Conservation (phyloP, 2,329 filamentous ascomycete genomes). For the Neopestalotiopsis sp. region DNA sequence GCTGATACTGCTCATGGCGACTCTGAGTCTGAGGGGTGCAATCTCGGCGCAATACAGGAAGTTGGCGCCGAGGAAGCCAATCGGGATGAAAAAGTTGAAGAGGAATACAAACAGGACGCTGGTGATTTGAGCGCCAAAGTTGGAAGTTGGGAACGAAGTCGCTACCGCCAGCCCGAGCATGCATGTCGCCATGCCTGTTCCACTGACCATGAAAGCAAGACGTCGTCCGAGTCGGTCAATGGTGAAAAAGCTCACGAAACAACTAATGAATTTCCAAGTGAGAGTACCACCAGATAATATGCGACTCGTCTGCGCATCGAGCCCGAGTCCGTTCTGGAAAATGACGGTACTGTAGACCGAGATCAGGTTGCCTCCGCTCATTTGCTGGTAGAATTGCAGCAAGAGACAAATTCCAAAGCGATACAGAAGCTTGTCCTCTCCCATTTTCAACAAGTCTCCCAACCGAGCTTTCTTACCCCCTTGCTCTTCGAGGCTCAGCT, state of each 20-base stretch:
- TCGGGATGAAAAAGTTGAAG: conserved; percentile 65
- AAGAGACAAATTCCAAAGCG: conserved; percentile 55
- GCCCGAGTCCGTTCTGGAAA: conserved; percentile 45
- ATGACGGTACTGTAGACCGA: conserved; percentile 51
- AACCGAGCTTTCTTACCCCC: conserved; percentile 40
- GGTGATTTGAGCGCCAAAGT: conserved; percentile 52
- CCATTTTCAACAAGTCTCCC: conserved; percentile 51
- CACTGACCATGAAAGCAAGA: conserved; percentile 56
- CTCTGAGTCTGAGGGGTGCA: conserved; percentile 55
- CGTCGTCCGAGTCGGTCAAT: conserved; percentile 57
- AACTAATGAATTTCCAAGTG: conserved; percentile 51
- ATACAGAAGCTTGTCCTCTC: conserved; percentile 54
- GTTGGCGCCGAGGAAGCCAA: conserved; percentile 63
- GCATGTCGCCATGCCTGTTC: conserved; percentile 56
- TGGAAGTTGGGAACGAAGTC: conserved; percentile 51
- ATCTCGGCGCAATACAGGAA: conserved; percentile 66
- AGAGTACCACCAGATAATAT: conserved; percentile 53
- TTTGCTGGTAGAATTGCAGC: conserved; percentile 56
- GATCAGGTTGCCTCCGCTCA: conserved; percentile 52
- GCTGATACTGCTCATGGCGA: conserved; percentile 61
- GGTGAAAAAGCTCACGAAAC: conserved; percentile 53
- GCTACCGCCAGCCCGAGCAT: conserved; percentile 59
- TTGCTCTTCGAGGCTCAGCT: conserved; percentile 51
- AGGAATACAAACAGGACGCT: conserved; percentile 62
- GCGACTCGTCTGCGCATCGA: conserved; percentile 41